Percentiles rank a stretch among this genome's conserved stretches.
These are phyloP conservation scores for Coelastrella sp. DNA, from an alignment of 139 green algal species.

Conservation along the genomic window DNA sequence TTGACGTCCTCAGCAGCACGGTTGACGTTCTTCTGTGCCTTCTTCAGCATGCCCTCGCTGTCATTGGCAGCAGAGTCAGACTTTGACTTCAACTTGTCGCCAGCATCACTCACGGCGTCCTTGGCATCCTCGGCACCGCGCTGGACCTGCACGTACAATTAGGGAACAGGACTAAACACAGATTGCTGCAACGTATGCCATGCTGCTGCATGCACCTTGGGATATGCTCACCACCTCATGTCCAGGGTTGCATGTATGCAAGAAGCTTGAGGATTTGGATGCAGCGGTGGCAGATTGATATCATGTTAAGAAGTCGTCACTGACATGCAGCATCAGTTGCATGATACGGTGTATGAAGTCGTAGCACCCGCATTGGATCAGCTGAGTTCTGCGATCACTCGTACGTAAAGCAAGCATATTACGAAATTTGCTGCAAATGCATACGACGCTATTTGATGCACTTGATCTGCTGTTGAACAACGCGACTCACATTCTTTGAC, in stretches of 20 bases:
- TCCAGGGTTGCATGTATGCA: too few relatives aligned
- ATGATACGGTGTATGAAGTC: background rate
- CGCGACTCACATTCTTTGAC: constrained; percentile 9
- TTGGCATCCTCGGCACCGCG: constrained; percentile 38
- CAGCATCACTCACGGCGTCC: constrained; percentile 9
- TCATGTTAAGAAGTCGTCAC: too few relatives aligned
- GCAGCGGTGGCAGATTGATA: too few relatives aligned
- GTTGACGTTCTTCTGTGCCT: constrained; percentile 35
- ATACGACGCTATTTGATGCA: background rate
- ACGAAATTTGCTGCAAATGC: background rate
- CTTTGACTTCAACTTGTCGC: background rate
- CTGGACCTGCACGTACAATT: too few relatives aligned
- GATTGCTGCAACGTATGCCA: background rate
- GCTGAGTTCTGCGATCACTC: background rate
- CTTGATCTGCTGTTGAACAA: background rate
- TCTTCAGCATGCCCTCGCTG: constrained; percentile 33
- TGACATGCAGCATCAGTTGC: background rate
- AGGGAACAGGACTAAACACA: background rate
- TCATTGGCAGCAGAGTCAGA: background rate
- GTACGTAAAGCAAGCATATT: too few relatives aligned
- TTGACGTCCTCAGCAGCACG: constrained; percentile 34
- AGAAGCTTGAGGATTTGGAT: too few relatives aligned
- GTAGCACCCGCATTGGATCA: background rate
- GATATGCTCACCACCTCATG: too few relatives aligned
- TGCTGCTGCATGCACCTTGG: too few relatives aligned